Percentiles rank a stretch among this genome's conserved stretches.
Conservation (phyloP, 306 rosid species). For the Corylus avellana region DNA sequence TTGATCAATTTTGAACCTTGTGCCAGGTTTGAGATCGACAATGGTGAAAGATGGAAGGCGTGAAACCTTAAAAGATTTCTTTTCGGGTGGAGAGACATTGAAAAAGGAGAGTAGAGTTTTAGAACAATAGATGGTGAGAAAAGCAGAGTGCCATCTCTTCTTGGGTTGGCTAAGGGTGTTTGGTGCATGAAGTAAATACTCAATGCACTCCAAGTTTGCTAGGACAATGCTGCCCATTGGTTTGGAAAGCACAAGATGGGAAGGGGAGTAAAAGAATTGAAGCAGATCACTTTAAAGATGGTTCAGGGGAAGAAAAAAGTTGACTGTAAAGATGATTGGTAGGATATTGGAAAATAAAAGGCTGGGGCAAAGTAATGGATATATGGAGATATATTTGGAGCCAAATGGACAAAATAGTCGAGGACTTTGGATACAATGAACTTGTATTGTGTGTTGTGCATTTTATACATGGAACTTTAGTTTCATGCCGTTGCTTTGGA, state of each 20-base stretch:
- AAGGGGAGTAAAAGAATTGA: too few relatives aligned
- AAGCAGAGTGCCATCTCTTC: slow-evolving; percentile 46
- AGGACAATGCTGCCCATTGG: neutral
- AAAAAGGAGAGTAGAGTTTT: slow-evolving; percentile 27
- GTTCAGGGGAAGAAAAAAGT: too few relatives aligned
- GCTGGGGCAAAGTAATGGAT: too few relatives aligned
- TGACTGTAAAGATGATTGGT: neutral
- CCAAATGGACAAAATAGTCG: too few relatives aligned
- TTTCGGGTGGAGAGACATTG: neutral
- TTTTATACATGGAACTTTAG: too few relatives aligned
- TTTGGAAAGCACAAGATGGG: neutral
- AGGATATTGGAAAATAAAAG: neutral
- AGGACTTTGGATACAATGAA: too few relatives aligned
- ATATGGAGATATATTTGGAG: too few relatives aligned
- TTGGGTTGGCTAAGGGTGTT: neutral
- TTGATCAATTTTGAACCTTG: slow-evolving; percentile 25
- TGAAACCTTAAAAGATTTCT: neutral
- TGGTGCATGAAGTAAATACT: neutral
- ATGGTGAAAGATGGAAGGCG: neutral
- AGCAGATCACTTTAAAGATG: too few relatives aligned
- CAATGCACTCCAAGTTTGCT: too few relatives aligned
- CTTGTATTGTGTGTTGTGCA: too few relatives aligned
- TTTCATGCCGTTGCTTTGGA: too few relatives aligned
- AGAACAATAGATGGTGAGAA: slow-evolving; percentile 39
- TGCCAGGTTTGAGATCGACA: neutral